Evolutionary conservation across 371 early-diverging fungal genomes (phyloP).

Genomic region (Rhizomucor miehei): DNA sequence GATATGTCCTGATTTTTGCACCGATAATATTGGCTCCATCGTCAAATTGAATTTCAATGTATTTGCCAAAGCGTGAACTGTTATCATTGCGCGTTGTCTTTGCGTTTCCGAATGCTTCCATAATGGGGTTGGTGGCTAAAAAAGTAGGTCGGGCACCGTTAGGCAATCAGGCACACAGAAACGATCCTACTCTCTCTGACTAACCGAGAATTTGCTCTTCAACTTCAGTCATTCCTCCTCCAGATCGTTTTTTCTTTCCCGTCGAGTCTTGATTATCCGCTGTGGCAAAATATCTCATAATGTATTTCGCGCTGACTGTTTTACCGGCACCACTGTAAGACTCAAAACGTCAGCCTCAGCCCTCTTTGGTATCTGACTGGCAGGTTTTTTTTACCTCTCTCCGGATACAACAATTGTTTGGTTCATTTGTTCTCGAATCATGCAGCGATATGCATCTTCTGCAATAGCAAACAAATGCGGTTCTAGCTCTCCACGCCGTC

Average conservation of each 20-base stretch:
- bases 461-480: conserved; percentile 99
- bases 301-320: conserved; percentile 94
- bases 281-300: conserved; percentile 97
- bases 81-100: conserved; percentile 98
- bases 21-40: conserved; percentile 78
- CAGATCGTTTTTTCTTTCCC: conserved; percentile 30
- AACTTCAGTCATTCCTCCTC: conserved; percentile 69
- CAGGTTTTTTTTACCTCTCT: conserved; percentile 63
- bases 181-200: not conserved
- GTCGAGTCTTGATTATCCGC: conserved; percentile 68
- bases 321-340: conserved; percentile 86
- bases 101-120: conserved; percentile 99
- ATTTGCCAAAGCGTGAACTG: conserved; percentile 97
- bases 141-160: not conserved
- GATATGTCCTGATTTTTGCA: conserved; percentile 91
- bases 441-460: conserved; percentile 94
- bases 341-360: too few species aligned
- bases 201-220: conserved; percentile 77
- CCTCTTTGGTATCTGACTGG: too few species aligned
- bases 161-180: not conserved
- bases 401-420: conserved; percentile 99
- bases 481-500: conserved; percentile 90
- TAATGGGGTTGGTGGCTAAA: conserved; percentile 90
- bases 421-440: conserved; percentile 89
- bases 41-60: conserved; percentile 85